These are phyloP conservation scores for Smittium culicis DNA, from an alignment of 371 early-diverging fungal genomes.

Conservation along the genomic window DNA sequence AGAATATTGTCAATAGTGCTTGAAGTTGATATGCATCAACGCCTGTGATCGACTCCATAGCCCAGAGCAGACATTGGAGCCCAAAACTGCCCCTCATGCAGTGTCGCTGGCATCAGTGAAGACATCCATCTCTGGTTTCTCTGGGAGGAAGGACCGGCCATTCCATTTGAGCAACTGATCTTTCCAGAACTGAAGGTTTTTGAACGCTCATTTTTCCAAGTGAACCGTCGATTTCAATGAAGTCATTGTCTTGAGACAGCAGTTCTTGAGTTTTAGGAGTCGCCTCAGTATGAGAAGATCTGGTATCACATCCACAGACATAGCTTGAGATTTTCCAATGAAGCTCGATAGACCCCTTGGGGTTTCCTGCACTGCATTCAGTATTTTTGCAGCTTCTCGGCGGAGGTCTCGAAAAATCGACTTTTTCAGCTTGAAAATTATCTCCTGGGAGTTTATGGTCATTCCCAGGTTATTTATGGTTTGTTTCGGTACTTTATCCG, in stretches of 20 bases:
- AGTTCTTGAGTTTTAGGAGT: not conserved
- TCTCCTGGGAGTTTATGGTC: conserved; percentile 21
- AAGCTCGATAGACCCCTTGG: conserved; percentile 9
- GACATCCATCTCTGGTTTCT: not conserved
- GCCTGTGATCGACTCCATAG: not conserved
- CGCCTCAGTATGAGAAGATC: not conserved
- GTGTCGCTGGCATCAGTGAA: not conserved
- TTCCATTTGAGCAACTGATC: not conserved
- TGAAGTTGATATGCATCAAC: not conserved
- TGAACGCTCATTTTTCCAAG: not conserved
- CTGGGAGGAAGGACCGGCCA: not conserved
- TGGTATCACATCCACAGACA: conserved; percentile 2
- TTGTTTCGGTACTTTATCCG: conserved; percentile 24
- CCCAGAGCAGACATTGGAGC: not conserved
- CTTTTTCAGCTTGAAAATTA: not conserved
- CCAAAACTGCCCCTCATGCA: not conserved
- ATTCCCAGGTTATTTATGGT: conserved; percentile 28
- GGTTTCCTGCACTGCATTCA: not conserved
- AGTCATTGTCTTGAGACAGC: not conserved
- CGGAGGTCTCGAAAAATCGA: not conserved
- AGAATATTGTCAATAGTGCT: not conserved
- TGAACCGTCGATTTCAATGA: not conserved
- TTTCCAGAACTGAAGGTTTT: not conserved
- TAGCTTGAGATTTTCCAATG: conserved; percentile 11
- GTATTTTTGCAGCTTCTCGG: conserved; percentile 1